Percentiles rank a stretch among this genome's conserved stretches.
Evolutionary conservation across 495 filamentous ascomycete species (phyloP).

Genomic region (Penicillium ochrochloron): DNA sequence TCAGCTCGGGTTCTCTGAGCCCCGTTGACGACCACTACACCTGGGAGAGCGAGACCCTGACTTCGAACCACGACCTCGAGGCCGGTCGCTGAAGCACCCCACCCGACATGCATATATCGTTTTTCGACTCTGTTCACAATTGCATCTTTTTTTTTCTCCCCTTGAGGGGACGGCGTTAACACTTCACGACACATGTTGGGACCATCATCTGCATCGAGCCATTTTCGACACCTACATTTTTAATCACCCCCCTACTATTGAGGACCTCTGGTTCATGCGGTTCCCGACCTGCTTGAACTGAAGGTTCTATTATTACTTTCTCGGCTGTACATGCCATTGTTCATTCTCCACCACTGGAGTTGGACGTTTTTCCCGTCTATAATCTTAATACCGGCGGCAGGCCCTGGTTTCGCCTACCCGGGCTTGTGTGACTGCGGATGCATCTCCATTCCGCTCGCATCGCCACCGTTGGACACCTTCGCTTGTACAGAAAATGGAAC

Average conservation of each 20-base stretch:
- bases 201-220: slow-evolving; percentile 51
- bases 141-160: slow-evolving; percentile 29
- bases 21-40: slow-evolving; percentile 64
- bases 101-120: slow-evolving; percentile 35
- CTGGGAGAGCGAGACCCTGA: slow-evolving; percentile 67
- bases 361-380: slow-evolving; percentile 41
- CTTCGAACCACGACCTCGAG: slow-evolving; percentile 58
- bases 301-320: slow-evolving; percentile 36
- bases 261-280: slow-evolving; percentile 29
- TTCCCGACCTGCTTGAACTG: slow-evolving; percentile 26
- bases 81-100: slow-evolving; percentile 42
- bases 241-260: slow-evolving; percentile 29
- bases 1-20: slow-evolving; percentile 65
- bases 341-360: slow-evolving; percentile 17
- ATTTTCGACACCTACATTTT: slow-evolving; percentile 52
- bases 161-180: slow-evolving; percentile 46
- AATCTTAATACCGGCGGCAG: slow-evolving; percentile 50
- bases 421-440: slow-evolving; percentile 22
- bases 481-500: slow-evolving; percentile 44
- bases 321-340: slow-evolving; percentile 43
- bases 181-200: slow-evolving; percentile 46
- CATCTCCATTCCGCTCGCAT: slow-evolving; percentile 17
- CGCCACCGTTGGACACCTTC: slow-evolving; percentile 45
- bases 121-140: slow-evolving; percentile 27
- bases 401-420: slow-evolving; percentile 26